Base-by-base conservation (phyloP, 768 basidiomycete species). In the Lactifluus echinatus region DNA sequence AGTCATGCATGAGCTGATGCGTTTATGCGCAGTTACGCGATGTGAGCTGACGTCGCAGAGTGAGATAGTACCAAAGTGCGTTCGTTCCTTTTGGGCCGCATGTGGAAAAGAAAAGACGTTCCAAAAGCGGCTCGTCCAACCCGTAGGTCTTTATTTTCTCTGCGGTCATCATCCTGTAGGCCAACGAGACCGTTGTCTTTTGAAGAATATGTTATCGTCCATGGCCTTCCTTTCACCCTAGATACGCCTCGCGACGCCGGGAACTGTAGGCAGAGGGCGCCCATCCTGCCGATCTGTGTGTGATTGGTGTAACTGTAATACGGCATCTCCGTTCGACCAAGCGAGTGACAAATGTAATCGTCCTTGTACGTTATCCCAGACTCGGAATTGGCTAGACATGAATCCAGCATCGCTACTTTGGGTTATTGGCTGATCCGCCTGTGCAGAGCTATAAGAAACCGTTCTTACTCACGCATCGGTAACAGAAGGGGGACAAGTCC, bases 31-130 rank as follows among this genome's bases (percentile, higher is more conserved):
- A n/a, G 31, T 8, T 19, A 24, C 12, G 4, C 26, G 31, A 15
- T 21, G n/a, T 34, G 15, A n/a, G 15, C 17, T 39, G n/a, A 37
- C 8, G n/a, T 21, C 31, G 14, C 15, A 4, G 33, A 59, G 57
- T 59, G 57, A 48, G 53, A 53, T 47, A 55, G 47, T 42, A 59
- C 12, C 57, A 59, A 4, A 50, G 53, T n/a, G 52, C 48, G 1
- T 55, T 59, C 34, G 47, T 54, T 10, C 57, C 52, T 6, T 40
- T 59, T 10, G 57, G 57, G 4, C 52, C 52, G 2, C 47, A 54
- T 5, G 34, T 43, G 11, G 57, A 48, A 28, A 59, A 43, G n/a
- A n/a, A n/a, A n/a, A 19, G 52, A 59, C 21, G 57, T 59, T 2
- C 57, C 52, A 11, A 59, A 28, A n/a, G 52, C 52, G 57, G 17